phyloP scores from a whole-genome alignment of 176 grass and related monocot species.

The Aegilops umbellulata region DNA sequence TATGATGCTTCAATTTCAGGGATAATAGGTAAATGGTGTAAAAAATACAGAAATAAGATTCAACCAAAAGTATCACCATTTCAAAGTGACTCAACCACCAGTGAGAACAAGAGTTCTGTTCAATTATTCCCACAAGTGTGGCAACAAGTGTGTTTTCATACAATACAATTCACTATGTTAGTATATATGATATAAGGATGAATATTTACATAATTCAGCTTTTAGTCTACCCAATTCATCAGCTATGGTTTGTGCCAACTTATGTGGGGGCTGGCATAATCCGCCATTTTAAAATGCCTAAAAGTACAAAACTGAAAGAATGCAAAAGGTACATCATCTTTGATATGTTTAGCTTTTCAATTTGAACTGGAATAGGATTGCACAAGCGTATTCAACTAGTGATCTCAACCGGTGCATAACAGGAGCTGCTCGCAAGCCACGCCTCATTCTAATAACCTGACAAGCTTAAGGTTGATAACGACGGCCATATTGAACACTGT shows the following conservation, averaged over 20 bases:
- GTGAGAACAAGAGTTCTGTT: neutral
- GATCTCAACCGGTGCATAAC: constrained; percentile 3
- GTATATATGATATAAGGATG: neutral
- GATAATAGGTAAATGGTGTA: neutral
- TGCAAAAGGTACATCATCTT: neutral
- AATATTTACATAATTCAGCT: neutral
- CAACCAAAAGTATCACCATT: neutral
- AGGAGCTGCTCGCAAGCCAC: constrained; percentile 3
- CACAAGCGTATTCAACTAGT: constrained; percentile 1
- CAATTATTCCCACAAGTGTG: neutral
- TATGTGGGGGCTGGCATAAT: neutral
- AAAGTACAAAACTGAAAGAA: constrained; percentile 8
- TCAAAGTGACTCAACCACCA: neutral
- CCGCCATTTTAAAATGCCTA: neutral
- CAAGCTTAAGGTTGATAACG: neutral
- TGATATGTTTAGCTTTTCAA: constrained; percentile 5
- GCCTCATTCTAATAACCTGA: neutral
- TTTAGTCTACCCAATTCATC: neutral
- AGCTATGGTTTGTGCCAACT: neutral
- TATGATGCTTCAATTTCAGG: neutral
- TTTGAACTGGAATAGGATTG: neutral
- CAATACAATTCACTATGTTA: neutral
- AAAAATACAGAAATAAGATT: neutral
- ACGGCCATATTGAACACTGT: neutral
- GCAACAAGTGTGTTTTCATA: neutral